These are phyloP conservation scores for Xylaria sp. DNA, from an alignment of 2,329 filamentous ascomycete genomes.

Conservation along the genomic window DNA sequence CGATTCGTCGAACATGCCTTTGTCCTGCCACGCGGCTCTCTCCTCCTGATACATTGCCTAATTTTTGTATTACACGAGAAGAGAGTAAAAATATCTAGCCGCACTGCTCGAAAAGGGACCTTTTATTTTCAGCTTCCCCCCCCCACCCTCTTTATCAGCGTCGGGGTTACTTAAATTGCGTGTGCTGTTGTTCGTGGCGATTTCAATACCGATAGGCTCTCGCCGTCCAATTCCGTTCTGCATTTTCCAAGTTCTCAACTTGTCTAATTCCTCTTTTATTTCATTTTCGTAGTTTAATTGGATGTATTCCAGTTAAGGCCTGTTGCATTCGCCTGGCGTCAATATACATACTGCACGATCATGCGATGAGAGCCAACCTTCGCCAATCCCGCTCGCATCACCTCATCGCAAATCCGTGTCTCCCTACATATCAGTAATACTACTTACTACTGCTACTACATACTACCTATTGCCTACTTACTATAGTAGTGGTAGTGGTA, in stretches of 20 bases:
- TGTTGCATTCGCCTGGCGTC: neutral
- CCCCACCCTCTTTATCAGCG: neutral
- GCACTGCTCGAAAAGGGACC: neutral
- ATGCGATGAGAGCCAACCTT: constrained; percentile 15
- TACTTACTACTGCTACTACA: neutral
- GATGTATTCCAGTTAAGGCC: neutral
- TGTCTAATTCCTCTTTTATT: neutral
- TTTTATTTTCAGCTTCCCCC: too few relatives aligned
- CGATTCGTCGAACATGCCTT: constrained; percentile 11
- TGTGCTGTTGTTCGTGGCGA: constrained; percentile 5
- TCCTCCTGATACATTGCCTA: neutral
- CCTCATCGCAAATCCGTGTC: constrained; percentile 27
- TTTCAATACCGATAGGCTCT: constrained; percentile 21
- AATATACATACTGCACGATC: neutral
- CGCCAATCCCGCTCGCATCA: constrained; percentile 32
- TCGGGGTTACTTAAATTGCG: neutral
- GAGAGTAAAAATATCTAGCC: neutral
- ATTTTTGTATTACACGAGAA: neutral
- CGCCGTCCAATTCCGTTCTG: constrained; percentile 12
- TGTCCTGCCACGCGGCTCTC: neutral
- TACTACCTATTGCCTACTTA: too few relatives aligned
- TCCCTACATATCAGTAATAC: neutral
- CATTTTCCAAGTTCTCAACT: neutral
- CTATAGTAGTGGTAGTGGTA: neutral
- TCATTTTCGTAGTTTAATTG: neutral